These are phyloP conservation scores for Oryza longistaminata DNA, from an alignment of 176 grass and related monocot genomes.

Conservation along the genomic window DNA sequence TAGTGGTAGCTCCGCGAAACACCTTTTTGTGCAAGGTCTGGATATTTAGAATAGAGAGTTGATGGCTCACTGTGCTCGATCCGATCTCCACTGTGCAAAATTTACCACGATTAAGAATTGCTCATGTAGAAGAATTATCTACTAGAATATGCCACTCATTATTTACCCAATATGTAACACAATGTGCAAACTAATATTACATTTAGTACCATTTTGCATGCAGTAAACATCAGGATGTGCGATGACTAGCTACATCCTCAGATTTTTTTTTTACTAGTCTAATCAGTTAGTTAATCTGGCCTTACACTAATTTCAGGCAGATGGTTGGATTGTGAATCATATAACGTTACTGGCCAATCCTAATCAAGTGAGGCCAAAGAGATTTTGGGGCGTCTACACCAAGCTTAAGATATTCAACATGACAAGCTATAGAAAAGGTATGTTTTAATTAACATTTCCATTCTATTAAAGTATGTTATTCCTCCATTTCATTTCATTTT, in stretches of 20 bases:
- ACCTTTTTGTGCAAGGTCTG: neutral
- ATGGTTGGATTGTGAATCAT: conserved; percentile 80
- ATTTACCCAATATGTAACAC: neutral
- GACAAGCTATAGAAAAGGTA: conserved; percentile 85
- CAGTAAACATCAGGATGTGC: neutral
- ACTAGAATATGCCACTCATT: neutral
- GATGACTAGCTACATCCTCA: neutral
- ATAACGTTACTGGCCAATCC: conserved; percentile 88
- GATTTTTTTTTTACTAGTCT: neutral
- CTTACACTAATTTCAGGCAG: conserved; percentile 57
- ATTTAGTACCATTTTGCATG: neutral
- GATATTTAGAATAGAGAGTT: neutral
- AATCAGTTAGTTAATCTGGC: neutral
- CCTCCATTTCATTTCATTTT: neutral
- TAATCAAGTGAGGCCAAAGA: conserved; percentile 76
- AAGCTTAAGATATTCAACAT: conserved; percentile 96
- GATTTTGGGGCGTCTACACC: conserved; percentile 97
- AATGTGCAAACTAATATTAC: neutral
- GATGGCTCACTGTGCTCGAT: neutral
- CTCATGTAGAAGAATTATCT: neutral
- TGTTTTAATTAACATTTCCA: neutral
- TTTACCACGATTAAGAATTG: neutral
- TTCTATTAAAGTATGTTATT: neutral
- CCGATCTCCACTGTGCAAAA: neutral
- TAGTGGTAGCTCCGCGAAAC: neutral